A percentile compares a stretch with the other conserved stretches of the same genome.
These are phyloP conservation scores for Phialophora tarda DNA, from an alignment of 2,329 filamentous ascomycete genomes.

Conservation along the genomic window DNA sequence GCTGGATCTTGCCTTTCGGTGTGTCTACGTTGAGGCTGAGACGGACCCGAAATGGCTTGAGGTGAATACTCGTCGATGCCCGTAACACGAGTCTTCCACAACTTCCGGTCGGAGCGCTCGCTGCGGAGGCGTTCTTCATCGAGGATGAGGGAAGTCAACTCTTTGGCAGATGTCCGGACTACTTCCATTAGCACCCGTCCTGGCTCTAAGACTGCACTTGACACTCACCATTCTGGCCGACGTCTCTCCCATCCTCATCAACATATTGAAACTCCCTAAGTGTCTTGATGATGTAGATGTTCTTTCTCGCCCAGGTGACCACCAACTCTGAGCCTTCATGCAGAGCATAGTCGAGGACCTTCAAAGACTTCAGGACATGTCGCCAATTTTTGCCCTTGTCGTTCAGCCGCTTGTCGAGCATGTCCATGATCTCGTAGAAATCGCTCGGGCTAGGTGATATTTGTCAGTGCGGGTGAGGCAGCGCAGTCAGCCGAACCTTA, in stretches of 20 bases:
- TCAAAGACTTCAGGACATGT: slow-evolving; percentile 95
- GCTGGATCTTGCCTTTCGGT: slow-evolving; percentile 76
- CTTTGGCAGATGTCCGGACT: slow-evolving; percentile 96
- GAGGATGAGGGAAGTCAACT: slow-evolving; percentile 86
- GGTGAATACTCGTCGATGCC: slow-evolving; percentile 82
- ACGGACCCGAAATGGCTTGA: slow-evolving; percentile 50
- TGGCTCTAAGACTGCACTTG: background rate
- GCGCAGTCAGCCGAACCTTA: slow-evolving; percentile 51
- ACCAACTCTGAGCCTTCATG: slow-evolving; percentile 96
- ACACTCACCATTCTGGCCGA: slow-evolving; percentile 87
- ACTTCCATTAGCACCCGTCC: slow-evolving; percentile 34
- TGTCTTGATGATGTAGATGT: slow-evolving; percentile 98
- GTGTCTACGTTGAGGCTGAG: slow-evolving; percentile 49
- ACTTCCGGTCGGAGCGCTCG: slow-evolving; percentile 87
- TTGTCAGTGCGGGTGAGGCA: slow-evolving; percentile 24
- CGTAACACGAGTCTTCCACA: slow-evolving; percentile 95
- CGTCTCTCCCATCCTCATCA: slow-evolving; percentile 92
- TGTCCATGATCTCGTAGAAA: slow-evolving; percentile 99
- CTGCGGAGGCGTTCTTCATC: slow-evolving; percentile 91
- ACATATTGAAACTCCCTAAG: slow-evolving; percentile 95
- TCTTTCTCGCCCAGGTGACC: slow-evolving; percentile 97
- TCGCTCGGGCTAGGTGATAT: slow-evolving; percentile 74
- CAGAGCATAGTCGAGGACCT: slow-evolving; percentile 96
- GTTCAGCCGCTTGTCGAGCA: slow-evolving; percentile 97
- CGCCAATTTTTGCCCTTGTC: slow-evolving; percentile 99